Conservation (phyloP, 2,329 filamentous ascomycete genomes). For the Scytalidium sp. region DNA sequence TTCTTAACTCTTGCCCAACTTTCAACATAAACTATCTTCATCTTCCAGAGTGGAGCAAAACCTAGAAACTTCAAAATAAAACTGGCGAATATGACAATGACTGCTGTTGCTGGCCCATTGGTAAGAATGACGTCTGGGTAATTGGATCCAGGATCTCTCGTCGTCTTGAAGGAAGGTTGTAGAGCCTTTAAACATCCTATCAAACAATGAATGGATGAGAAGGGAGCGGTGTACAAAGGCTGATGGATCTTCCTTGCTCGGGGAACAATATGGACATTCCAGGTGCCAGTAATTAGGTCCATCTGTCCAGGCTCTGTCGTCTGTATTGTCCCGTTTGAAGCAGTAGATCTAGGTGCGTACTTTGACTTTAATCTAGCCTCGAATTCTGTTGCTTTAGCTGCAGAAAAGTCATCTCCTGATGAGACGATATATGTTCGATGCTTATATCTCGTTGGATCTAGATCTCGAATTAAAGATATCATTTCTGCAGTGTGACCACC, state of each 20-base stretch:
- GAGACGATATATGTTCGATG: conserved; percentile 82
- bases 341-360: conserved; percentile 4
- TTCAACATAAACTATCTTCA: conserved; percentile 83
- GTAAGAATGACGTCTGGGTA: conserved; percentile 77
- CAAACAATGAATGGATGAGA: conserved; percentile 66
- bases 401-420: conserved; percentile 71
- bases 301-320: conserved; percentile 12
- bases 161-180: conserved; percentile 21
- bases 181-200: conserved; percentile 58
- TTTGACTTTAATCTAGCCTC: conserved; percentile 41
- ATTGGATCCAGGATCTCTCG: conserved; percentile 14
- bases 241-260: conserved; percentile 84
- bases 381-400: conserved; percentile 60
- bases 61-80: conserved; percentile 47
- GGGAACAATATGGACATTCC: conserved; percentile 59
- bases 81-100: conserved; percentile 65
- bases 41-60: conserved; percentile 52
- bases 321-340: conserved; percentile 5
- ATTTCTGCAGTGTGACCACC: conserved; percentile 96
- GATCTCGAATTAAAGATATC: conserved; percentile 73
- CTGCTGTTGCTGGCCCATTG: conserved; percentile 86
- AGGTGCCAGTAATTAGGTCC: conserved; percentile 18
- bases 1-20: conserved; percentile 84
- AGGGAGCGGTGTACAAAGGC: conserved; percentile 67
- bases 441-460: conserved; percentile 46